A percentile compares a stretch with the other conserved stretches of the same genome.
Evolutionary conservation across 2,329 filamentous ascomycete genomes (phyloP).

Genomic region (Lachnellula arida): DNA sequence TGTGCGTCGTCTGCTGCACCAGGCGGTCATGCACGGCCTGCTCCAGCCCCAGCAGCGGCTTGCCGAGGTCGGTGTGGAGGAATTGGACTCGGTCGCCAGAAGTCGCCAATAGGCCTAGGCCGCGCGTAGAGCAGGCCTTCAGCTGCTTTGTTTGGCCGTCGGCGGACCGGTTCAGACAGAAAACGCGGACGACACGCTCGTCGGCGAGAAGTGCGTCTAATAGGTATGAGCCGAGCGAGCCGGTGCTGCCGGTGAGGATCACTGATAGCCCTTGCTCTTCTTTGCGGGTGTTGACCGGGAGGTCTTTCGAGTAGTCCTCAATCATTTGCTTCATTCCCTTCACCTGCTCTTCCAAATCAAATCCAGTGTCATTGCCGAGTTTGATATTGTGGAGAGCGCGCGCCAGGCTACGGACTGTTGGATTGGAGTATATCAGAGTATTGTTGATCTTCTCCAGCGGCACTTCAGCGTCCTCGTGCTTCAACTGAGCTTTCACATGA

Average conservation of each 20-base stretch:
- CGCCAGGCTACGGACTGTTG: not conserved
- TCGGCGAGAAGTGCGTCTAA: constrained; percentile 28
- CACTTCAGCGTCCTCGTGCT: not conserved
- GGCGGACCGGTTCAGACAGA: too few relatives aligned
- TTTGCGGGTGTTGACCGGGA: not conserved
- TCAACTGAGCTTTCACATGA: constrained; percentile 7
- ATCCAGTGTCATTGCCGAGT: not conserved
- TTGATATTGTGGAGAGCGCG: not conserved
- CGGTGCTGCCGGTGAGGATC: constrained; percentile 44
- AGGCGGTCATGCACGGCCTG: constrained; percentile 10
- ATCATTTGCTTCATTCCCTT: not conserved
- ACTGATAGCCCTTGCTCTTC: constrained; percentile 7
- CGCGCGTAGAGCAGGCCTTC: too few relatives aligned
- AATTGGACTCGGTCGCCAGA: constrained; percentile 36
- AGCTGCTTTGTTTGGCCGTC: too few relatives aligned
- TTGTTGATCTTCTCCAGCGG: constrained; percentile 1
- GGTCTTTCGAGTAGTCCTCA: constrained; percentile 6
- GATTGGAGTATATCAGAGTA: constrained; percentile 8
- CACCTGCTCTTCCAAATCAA: not conserved
- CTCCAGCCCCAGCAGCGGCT: constrained; percentile 44
- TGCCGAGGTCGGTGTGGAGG: constrained; percentile 44
- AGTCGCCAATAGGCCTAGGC: not conserved
- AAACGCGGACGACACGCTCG: too few relatives aligned
- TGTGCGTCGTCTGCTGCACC: constrained; percentile 16
- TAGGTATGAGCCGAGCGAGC: constrained; percentile 44